Evolutionary conservation across 805 yeast species (phyloP).

Genomic region (Debaryomyces castellii): DNA sequence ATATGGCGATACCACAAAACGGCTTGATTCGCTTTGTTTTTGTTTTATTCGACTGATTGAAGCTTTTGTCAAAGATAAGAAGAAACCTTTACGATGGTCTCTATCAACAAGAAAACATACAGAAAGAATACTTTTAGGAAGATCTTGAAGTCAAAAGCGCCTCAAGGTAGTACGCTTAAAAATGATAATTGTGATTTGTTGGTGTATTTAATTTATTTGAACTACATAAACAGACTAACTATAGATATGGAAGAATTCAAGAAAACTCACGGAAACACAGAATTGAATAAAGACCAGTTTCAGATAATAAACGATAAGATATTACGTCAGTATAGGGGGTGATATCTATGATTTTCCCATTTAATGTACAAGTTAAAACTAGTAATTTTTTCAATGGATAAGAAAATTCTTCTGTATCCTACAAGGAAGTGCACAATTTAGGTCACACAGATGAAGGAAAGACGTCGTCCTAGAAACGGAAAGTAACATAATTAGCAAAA

Average conservation of each 20-base stretch:
- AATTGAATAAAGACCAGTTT: conserved; percentile 37
- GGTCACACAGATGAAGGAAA: too few species aligned
- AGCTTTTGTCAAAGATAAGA: too few species aligned
- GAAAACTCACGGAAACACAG: conserved; percentile 36
- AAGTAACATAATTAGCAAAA: too few species aligned
- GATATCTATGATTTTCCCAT: too few species aligned
- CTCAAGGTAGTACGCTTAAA: conserved; percentile 17
- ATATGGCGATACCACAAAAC: neutral
- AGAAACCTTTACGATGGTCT: neutral
- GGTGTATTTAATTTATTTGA: conserved; percentile 46
- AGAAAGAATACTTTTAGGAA: conserved; percentile 16
- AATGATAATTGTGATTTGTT: conserved; percentile 44
- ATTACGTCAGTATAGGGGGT: conserved; percentile 38
- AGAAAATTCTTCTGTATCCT: too few species aligned
- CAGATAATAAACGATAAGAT: conserved; percentile 32
- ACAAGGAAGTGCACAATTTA: too few species aligned
- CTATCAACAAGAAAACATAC: conserved; percentile 3
- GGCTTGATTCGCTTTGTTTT: neutral
- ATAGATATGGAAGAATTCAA: conserved; percentile 39
- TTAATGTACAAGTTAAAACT: too few species aligned
- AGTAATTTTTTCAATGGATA: too few species aligned
- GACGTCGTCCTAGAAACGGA: too few species aligned
- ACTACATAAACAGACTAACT: conserved; percentile 44
- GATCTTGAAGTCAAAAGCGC: conserved; percentile 16
- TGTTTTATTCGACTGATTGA: neutral